These are phyloP conservation scores for Aureobasidium sp. DNA, from an alignment of 2,329 filamentous ascomycete species.

Conservation along the genomic window DNA sequence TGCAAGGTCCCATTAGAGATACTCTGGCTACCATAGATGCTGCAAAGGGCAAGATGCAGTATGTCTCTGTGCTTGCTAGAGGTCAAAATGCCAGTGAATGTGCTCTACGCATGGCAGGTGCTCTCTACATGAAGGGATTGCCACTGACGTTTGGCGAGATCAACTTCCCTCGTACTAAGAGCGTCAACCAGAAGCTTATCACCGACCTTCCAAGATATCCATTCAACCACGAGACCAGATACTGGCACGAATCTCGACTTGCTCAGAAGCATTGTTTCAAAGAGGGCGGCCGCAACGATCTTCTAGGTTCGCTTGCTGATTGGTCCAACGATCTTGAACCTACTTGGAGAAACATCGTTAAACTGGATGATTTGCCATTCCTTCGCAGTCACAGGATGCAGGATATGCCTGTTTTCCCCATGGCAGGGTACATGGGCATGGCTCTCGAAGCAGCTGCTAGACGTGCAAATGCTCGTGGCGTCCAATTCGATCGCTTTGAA, in stretches of 20 bases:
- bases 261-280: not conserved
- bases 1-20: conserved; percentile 28
- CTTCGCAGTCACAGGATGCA: conserved; percentile 24
- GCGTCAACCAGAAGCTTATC: not conserved
- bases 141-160: not conserved
- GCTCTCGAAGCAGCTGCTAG: conserved; percentile 16
- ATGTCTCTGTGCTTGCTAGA: not conserved
- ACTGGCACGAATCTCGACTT: conserved; percentile 13
- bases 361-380: conserved; percentile 23
- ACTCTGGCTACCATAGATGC: conserved; percentile 20
- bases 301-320: not conserved
- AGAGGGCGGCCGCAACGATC: not conserved
- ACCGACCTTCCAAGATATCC: conserved; percentile 14
- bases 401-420: conserved; percentile 26
- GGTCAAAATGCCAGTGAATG: not conserved
- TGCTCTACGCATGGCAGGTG: not conserved
- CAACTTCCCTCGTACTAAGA: not conserved
- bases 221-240: conserved; percentile 13
- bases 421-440: conserved; percentile 17
- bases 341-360: conserved; percentile 23
- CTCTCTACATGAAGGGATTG: not conserved
- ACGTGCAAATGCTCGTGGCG: not conserved
- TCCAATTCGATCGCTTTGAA: not conserved
- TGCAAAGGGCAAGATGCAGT: not conserved
- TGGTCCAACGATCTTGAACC: conserved; percentile 4